Evolutionary conservation across 352 stramenopile species (phyloP), one percentile per base, ranked within the genome.

Genomic region (Phytophthora constricta): DNA sequence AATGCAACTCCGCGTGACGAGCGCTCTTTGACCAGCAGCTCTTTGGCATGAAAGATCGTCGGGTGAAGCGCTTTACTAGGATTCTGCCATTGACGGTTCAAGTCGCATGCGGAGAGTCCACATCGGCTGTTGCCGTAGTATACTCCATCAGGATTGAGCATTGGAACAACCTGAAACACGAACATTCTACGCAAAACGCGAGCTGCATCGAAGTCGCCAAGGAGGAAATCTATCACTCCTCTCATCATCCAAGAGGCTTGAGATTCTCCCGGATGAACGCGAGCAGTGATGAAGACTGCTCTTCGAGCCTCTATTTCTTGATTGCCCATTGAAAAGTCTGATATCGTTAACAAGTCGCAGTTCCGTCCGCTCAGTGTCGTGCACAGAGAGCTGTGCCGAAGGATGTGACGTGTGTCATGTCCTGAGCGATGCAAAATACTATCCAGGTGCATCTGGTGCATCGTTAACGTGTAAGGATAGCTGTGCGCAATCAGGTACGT

Each of bases 211-310:
- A 68, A 84, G 25, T 86, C 74, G 11, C 89, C 81, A 0, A 94
- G 71, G 5, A 98, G 62, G 28, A 97, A 98, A 45, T 98, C 91
- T 16, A 98, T 80, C 16, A 93, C 70, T 2, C 95, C 95, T 2
- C 89, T 85, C 95, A 98, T 97, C 82, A 98, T 96, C 93, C 91
- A 98, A 22, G 87, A 97, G 2, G 94, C 84, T 63, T 97, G 92
- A 1, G 84, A 72, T 62, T 98, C 95, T 26, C 95, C 95, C 11
- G 92, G 93, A 67, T 98, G 93, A 1, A 98, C 93, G 0, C 93
- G 83, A 8, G 90, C 89, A 0, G 86, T 96, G 11, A 98, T 74
- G 7, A 98, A 74, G 22, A 98, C 71, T 20, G 78, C 72, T 42
- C 68, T 74, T 4, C 84, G 66, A 2, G 41, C 28, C 20, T 72